phyloP scores from a whole-genome alignment of 352 stramenopile genomes.

The Pythium vanterpoolii region DNA sequence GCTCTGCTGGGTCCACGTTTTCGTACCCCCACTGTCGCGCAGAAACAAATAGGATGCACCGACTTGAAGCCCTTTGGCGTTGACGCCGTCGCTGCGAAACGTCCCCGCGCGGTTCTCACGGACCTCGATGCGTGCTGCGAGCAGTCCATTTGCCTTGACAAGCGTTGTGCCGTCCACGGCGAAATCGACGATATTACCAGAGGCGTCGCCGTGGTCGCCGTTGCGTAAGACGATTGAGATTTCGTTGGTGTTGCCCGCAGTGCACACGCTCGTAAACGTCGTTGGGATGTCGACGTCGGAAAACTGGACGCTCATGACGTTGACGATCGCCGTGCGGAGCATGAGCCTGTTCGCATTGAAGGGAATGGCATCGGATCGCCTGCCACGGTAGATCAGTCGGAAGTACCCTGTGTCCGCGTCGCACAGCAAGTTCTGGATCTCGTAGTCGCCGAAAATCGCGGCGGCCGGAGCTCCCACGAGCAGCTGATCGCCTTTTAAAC shows the following conservation, averaged over 20 bases:
- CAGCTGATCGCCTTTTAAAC: constrained; percentile 41
- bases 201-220: constrained; percentile 50
- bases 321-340: constrained; percentile 49
- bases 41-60: constrained; percentile 70
- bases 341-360: constrained; percentile 53
- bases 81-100: constrained; percentile 52
- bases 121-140: constrained; percentile 30
- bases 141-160: constrained; percentile 32
- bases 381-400: constrained; percentile 52
- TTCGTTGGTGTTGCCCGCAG: constrained; percentile 25
- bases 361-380: constrained; percentile 46
- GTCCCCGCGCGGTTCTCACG: constrained; percentile 56
- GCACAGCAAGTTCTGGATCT: constrained; percentile 69
- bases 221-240: constrained; percentile 56
- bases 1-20: constrained; percentile 48
- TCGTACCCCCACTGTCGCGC: constrained; percentile 22
- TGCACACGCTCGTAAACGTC: constrained; percentile 50
- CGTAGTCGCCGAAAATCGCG: constrained; percentile 67
- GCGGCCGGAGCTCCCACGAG: constrained; percentile 65
- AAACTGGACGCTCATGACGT: constrained; percentile 51
- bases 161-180: constrained; percentile 38
- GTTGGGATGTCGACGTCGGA: constrained; percentile 52
- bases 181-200: constrained; percentile 61
- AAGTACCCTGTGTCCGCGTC: constrained; percentile 74
- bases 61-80: constrained; percentile 64